Evolutionary conservation across 768 basidiomycete species (phyloP).

Genomic region (Macrolepiota dolichaula): DNA sequence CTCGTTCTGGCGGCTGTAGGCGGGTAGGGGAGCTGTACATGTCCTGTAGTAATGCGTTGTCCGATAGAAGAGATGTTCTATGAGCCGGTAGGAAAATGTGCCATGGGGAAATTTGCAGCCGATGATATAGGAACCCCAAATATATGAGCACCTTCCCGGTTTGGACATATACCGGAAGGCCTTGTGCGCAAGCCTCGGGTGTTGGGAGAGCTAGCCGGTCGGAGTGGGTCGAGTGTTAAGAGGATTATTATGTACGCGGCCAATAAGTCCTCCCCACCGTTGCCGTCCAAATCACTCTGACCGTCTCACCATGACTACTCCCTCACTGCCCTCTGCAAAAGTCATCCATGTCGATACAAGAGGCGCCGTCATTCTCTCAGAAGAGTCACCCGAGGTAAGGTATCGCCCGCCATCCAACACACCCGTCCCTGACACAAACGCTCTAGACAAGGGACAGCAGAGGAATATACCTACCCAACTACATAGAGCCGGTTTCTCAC

Average conservation of each 20-base stretch:
- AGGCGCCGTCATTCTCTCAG: constrained; percentile 88
- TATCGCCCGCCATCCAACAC: constrained; percentile 2
- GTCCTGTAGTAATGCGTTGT: not conserved
- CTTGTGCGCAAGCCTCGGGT: not conserved
- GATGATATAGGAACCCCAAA: constrained; percentile 8
- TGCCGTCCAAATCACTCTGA: constrained; percentile 7
- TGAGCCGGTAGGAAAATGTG: not conserved
- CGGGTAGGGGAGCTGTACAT: constrained; percentile 34
- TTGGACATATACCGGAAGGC: not conserved
- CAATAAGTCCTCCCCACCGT: not conserved
- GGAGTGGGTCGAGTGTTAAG: constrained; percentile 1
- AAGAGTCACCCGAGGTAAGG: constrained; percentile 90
- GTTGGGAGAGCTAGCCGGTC: constrained; percentile 10
- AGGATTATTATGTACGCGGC: constrained; percentile 7
- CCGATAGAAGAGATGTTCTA: not conserved
- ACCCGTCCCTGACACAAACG: constrained; percentile 10
- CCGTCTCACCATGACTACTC: constrained; percentile 36
- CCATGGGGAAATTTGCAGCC: not conserved
- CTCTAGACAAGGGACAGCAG: constrained; percentile 85
- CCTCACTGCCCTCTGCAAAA: constrained; percentile 75
- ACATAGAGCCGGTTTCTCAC: constrained; percentile 96
- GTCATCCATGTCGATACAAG: constrained; percentile 94
- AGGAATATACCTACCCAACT: constrained; percentile 96
- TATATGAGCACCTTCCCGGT: not conserved
- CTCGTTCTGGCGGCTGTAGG: constrained; percentile 90